Percentiles rank a stretch among this genome's conserved stretches.
Evolutionary conservation across 805 yeast genomes (phyloP).

Genomic region (Ogataea salicorniae): DNA sequence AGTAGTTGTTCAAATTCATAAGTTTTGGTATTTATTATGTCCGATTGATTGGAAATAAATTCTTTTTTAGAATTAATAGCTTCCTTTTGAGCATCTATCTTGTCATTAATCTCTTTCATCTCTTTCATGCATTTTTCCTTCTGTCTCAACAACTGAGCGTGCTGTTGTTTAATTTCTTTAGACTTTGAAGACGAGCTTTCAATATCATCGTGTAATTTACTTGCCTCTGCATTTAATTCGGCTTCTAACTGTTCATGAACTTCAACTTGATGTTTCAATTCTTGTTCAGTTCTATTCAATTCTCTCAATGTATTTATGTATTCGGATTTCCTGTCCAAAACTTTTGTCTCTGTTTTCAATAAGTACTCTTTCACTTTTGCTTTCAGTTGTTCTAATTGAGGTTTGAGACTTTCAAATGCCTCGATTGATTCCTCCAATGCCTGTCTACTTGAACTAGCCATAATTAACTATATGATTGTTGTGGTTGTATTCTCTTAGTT

Average conservation of each 20-base stretch:
- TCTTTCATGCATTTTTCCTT: conserved; percentile 24
- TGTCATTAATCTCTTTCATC: conserved; percentile 24
- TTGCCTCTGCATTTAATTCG: conserved; percentile 17
- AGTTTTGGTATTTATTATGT: conserved; percentile 37
- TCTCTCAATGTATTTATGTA: conserved; percentile 18
- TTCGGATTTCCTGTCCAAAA: conserved; percentile 18
- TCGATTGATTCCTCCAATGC: conserved; percentile 17
- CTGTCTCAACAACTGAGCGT: conserved; percentile 28
- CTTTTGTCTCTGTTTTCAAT: conserved; percentile 13
- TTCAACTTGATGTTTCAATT: conserved; percentile 15
- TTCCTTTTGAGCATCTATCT: conserved; percentile 19
- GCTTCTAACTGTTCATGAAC: conserved; percentile 18
- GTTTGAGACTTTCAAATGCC: conserved; percentile 18
- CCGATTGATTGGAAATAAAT: conserved; percentile 33
- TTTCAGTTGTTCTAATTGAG: conserved; percentile 21
- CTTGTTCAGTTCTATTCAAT: conserved; percentile 18
- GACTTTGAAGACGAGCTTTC: conserved; percentile 35
- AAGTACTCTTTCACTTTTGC: conserved; percentile 10
- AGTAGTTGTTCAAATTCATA: conserved; percentile 40
- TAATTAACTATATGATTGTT: neutral
- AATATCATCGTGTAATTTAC: conserved; percentile 16
- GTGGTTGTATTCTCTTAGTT: too few relatives aligned
- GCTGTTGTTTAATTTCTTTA: conserved; percentile 34
- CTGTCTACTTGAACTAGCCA: neutral
- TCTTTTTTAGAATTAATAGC: conserved; percentile 25